Evolutionary conservation across 2,329 filamentous ascomycete genomes (phyloP).

Genomic region (Blastomyces parvus): DNA sequence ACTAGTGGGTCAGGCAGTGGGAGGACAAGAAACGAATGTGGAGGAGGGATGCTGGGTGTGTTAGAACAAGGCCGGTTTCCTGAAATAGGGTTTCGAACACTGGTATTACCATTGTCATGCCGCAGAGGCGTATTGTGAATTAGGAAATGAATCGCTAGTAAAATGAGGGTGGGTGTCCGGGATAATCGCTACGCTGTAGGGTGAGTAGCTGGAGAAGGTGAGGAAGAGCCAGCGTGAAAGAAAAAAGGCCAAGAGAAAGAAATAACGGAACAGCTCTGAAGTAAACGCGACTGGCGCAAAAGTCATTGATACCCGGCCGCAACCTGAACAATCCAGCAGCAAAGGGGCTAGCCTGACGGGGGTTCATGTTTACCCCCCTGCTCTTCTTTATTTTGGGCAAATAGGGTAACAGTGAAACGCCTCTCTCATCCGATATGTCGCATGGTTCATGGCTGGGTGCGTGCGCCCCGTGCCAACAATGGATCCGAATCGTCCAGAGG

Average conservation of each 20-base stretch:
- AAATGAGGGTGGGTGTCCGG: background rate
- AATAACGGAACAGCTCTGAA: background rate
- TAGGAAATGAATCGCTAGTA: background rate
- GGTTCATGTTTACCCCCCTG: background rate
- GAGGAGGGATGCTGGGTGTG: background rate
- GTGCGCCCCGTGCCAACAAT: background rate
- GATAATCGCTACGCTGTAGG: background rate
- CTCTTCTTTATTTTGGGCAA: background rate
- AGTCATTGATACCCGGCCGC: background rate
- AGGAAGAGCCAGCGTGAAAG: background rate
- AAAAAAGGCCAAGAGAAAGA: background rate
- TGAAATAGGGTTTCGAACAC: too few species aligned
- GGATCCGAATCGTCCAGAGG: background rate
- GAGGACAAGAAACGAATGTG: too few species aligned
- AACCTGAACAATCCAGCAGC: background rate
- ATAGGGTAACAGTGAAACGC: background rate
- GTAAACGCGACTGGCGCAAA: constrained; percentile 4
- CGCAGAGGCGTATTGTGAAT: background rate
- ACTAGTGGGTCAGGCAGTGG: too few species aligned
- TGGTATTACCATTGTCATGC: background rate
- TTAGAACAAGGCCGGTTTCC: background rate
- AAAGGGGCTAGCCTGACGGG: background rate
- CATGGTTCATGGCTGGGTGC: background rate
- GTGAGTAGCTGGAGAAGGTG: too few species aligned
- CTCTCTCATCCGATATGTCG: background rate